Evolutionary conservation across 352 stramenopile genomes (phyloP).

Genomic region (Pythium coloratum): DNA sequence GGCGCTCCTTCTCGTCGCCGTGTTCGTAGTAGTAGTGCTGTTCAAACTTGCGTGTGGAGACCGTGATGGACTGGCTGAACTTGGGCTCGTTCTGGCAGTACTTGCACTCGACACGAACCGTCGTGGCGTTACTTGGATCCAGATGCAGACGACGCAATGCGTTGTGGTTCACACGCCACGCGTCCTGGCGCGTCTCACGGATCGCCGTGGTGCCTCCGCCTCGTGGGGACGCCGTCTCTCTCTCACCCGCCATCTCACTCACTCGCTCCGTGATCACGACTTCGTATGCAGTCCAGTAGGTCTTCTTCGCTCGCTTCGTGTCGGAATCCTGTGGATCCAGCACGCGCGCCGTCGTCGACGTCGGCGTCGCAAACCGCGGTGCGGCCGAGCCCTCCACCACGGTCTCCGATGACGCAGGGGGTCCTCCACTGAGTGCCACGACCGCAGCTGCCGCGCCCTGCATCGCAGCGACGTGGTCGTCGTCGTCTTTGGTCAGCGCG

Average conservation of each 20-base stretch:
- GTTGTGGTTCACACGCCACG: constrained; percentile 32
- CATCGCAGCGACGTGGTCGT: constrained; percentile 23
- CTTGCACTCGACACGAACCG: constrained; percentile 28
- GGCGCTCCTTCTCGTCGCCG: constrained; percentile 17
- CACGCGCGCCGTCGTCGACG: not conserved
- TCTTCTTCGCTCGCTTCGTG: constrained; percentile 34
- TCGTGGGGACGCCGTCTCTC: not conserved
- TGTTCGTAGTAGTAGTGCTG: constrained; percentile 29
- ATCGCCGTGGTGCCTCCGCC: not conserved
- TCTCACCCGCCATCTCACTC: constrained; percentile 1
- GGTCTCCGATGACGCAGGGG: not conserved
- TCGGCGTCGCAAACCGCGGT: not conserved
- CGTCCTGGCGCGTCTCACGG: constrained; percentile 28
- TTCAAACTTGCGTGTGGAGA: constrained; percentile 33
- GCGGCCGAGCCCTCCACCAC: not conserved
- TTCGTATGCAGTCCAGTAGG: constrained; percentile 33
- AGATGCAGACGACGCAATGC: constrained; percentile 27
- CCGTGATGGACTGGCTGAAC: constrained; percentile 33
- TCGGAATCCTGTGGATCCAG: constrained; percentile 28
- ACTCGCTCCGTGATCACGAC: constrained; percentile 27
- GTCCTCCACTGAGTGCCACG: constrained; percentile 25
- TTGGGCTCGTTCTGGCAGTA: constrained; percentile 23
- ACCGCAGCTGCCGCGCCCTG: constrained; percentile 23
- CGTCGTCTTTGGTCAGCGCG: constrained; percentile 17
- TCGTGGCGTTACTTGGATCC: constrained; percentile 18